Conservation (phyloP, 306 rosid genomes). For the Carpinus viminea region DNA sequence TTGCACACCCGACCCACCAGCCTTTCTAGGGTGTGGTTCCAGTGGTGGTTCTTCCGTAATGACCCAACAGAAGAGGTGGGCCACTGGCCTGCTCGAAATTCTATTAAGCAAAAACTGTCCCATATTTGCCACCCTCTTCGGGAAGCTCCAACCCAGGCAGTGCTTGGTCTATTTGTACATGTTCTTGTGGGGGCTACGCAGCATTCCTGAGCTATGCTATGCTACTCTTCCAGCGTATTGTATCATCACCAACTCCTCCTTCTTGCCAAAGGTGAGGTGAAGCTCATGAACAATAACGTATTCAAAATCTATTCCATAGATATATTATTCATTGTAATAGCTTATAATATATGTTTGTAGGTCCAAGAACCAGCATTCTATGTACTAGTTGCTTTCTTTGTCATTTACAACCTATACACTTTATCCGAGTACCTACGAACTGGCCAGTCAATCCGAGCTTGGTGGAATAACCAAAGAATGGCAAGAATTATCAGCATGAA, state of each 20-base stretch:
- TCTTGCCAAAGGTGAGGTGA: slow-evolving; percentile 62
- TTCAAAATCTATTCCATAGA: too few relatives aligned
- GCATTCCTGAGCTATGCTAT: slow-evolving; percentile 47
- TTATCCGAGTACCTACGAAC: slow-evolving; percentile 18
- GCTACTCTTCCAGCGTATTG: slow-evolving; percentile 49
- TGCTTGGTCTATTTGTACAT: slow-evolving; percentile 50
- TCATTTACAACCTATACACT: slow-evolving; percentile 11
- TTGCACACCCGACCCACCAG: slow-evolving; percentile 39
- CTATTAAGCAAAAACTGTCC: slow-evolving; percentile 49
- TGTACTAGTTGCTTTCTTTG: slow-evolving; percentile 25
- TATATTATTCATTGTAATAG: too few relatives aligned
- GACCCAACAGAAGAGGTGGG: slow-evolving; percentile 73
- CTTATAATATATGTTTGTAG: slow-evolving; percentile 7
- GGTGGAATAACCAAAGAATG: slow-evolving; percentile 56
- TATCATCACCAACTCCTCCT: slow-evolving; percentile 52
- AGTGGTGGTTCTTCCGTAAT: slow-evolving; percentile 41
- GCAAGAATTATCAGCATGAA: slow-evolving; percentile 22
- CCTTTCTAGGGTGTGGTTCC: slow-evolving; percentile 62
- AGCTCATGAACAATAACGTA: too few relatives aligned
- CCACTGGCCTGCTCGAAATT: slow-evolving; percentile 56
- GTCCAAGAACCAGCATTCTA: slow-evolving; percentile 30
- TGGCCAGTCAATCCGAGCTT: slow-evolving; percentile 37
- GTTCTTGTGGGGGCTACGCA: slow-evolving; percentile 30
- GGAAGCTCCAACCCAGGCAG: slow-evolving; percentile 48
- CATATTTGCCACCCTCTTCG: slow-evolving; percentile 36